Evolutionary conservation across 108 stramenopile genomes (phyloP).

Genomic region (Nitzschia palea): DNA sequence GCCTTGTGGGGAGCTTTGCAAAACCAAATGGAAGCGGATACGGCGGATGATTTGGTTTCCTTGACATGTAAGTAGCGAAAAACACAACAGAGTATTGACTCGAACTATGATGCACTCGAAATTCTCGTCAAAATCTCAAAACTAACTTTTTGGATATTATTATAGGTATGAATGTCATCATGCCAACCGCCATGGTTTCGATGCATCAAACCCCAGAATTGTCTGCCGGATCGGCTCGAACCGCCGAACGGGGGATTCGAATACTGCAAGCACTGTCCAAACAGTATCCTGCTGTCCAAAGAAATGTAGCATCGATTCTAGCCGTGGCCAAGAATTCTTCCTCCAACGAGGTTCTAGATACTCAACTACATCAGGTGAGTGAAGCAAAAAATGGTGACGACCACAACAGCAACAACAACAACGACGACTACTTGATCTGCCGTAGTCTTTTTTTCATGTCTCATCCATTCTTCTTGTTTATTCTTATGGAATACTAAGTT

Average conservation of each 20-base stretch:
- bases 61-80: conserved; percentile 47
- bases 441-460: background rate
- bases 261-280: conserved; percentile 17
- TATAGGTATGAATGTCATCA: conserved; percentile 67
- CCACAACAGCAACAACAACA: background rate
- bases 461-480: background rate
- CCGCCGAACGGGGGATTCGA: conserved; percentile 52
- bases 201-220: conserved; percentile 59
- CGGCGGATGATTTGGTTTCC: conserved; percentile 46
- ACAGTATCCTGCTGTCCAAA: conserved; percentile 7
- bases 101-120: no score
- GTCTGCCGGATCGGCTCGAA: conserved; percentile 43
- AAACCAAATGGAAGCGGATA: conserved; percentile 10
- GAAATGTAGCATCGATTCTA: conserved; percentile 46
- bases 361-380: no score
- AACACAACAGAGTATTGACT: no score
- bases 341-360: no score
- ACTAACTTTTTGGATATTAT: background rate
- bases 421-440: background rate
- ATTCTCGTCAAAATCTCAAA: no score
- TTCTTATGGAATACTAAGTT: conserved; percentile 22
- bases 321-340: conserved; percentile 40
- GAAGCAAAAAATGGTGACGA: conserved; percentile 9
- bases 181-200: conserved; percentile 75
- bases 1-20: conserved; percentile 38